Conservation (phyloP, 257 asterid species). For the Forsythia viridissima region DNA sequence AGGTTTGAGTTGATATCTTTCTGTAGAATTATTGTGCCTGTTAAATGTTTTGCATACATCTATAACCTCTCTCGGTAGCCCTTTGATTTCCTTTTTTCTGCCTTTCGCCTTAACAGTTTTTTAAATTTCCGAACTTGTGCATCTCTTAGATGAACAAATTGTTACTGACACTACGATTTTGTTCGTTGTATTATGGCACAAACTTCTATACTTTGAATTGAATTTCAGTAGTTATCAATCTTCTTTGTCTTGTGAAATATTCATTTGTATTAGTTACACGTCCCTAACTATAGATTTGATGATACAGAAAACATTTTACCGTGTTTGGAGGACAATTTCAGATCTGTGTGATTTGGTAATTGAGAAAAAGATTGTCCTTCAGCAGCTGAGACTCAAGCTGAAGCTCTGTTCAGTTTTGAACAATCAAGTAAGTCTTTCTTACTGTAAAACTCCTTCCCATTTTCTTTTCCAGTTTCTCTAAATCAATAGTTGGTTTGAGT, state of each 20-base stretch:
- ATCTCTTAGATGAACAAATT: slow-evolving; percentile 7
- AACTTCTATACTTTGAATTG: neutral
- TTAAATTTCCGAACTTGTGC: neutral
- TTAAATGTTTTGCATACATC: neutral
- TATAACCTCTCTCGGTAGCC: neutral
- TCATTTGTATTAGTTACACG: slow-evolving; percentile 6
- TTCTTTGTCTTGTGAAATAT: slow-evolving; percentile 3
- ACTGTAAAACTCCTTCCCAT: neutral
- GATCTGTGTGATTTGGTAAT: slow-evolving; percentile 50
- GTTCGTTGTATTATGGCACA: neutral
- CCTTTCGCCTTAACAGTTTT: neutral
- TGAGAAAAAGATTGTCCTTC: slow-evolving; percentile 61
- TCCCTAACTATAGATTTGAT: slow-evolving; percentile 26
- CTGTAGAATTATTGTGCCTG: slow-evolving; percentile 18
- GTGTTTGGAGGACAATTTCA: slow-evolving; percentile 58
- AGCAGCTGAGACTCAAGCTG: slow-evolving; percentile 57
- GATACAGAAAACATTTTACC: slow-evolving; percentile 67
- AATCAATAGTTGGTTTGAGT: neutral
- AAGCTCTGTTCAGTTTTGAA: slow-evolving; percentile 58
- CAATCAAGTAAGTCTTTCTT: slow-evolving; percentile 51
- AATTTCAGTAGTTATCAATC: neutral
- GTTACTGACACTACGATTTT: slow-evolving; percentile 1
- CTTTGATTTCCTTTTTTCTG: slow-evolving; percentile 7
- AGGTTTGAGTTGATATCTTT: slow-evolving; percentile 53
- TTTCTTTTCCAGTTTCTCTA: neutral